A percentile compares a stretch with the other conserved stretches of the same genome.
Conservation (phyloP, 306 rosid genomes). For the Prosopis cineraria region DNA sequence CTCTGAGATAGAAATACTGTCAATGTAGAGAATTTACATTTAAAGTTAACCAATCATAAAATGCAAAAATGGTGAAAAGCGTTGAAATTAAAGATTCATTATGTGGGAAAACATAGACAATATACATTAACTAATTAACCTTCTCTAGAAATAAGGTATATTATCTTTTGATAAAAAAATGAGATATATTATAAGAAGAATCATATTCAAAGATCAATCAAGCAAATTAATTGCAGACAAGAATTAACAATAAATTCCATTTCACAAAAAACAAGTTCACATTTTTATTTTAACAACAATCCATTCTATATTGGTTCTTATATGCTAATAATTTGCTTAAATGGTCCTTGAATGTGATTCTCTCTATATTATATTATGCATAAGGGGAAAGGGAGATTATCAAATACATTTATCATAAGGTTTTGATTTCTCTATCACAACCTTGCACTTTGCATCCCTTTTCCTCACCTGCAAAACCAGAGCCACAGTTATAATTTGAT, state of each 20-base stretch:
- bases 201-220: too few relatives aligned
- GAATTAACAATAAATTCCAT: too few relatives aligned
- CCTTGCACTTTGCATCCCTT: conserved; percentile 56
- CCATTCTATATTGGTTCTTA: too few relatives aligned
- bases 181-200: too few relatives aligned
- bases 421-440: conserved; percentile 65
- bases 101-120: neutral
- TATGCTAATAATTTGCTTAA: too few relatives aligned
- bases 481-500: neutral
- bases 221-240: too few relatives aligned
- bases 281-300: too few relatives aligned
- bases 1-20: too few relatives aligned
- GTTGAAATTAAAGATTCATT: neutral
- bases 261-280: too few relatives aligned
- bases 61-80: conserved; percentile 8
- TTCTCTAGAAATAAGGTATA: neutral
- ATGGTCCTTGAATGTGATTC: too few relatives aligned
- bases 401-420: conserved; percentile 56
- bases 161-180: too few relatives aligned
- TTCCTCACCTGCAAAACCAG: conserved; percentile 59
- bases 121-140: neutral
- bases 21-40: neutral
- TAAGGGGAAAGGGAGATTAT: neutral
- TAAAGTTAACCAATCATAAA: conserved; percentile 21
- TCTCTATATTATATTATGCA: too few relatives aligned